Evolutionary conservation across 306 rosid species (phyloP).

Genomic region (Pyrus betulifolia): DNA sequence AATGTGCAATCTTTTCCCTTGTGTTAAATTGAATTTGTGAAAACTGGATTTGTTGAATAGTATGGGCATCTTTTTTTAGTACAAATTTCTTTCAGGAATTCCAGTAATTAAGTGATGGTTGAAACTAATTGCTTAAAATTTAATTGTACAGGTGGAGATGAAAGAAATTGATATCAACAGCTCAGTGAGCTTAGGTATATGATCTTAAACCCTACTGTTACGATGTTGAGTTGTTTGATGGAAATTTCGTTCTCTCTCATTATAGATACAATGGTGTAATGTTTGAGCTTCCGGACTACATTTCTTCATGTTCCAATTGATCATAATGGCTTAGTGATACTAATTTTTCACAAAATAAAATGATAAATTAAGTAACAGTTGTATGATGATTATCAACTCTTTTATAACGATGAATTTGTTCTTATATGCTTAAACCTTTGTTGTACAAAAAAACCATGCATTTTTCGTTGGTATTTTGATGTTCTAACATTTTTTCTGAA

Average conservation of each 20-base stretch:
- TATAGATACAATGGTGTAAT: not conserved
- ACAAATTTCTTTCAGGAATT: not conserved
- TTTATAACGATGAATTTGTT: not conserved
- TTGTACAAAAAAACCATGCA: not conserved
- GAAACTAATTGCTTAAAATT: not conserved
- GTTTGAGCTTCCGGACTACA: not conserved
- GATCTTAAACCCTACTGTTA: not conserved
- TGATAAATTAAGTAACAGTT: not conserved
- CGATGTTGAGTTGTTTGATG: not conserved
- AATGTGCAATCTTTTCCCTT: not conserved
- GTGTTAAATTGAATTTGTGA: not conserved
- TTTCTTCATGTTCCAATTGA: not conserved
- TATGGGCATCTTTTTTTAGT: not conserved
- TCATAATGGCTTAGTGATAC: not conserved
- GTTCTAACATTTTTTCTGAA: not conserved
- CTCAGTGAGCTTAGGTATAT: constrained; percentile 4
- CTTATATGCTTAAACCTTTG: not conserved
- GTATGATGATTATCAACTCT: not conserved
- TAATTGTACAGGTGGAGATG: constrained; percentile 4
- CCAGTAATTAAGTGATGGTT: not conserved
- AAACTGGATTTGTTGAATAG: not conserved
- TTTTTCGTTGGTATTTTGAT: not conserved
- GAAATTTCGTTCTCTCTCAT: not conserved
- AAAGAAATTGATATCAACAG: not conserved
- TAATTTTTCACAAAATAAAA: not conserved